Evolutionary conservation across 306 rosid genomes (phyloP), one percentile per base, ranked within the genome.

Genomic region (Biancaea sappan): DNA sequence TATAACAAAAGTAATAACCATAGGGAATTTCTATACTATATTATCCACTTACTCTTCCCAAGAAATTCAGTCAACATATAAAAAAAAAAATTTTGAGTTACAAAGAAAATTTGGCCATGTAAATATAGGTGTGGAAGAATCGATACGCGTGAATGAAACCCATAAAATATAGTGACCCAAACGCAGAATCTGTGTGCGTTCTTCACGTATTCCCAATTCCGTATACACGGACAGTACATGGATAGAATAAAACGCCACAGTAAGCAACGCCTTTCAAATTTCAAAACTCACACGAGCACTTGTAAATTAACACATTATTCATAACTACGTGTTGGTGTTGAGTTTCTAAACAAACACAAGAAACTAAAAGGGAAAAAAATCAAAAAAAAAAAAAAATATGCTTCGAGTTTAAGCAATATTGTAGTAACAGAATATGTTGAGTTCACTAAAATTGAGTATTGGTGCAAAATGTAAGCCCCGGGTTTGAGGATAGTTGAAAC

Each of bases 171-270:
- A 34, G 51, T 54, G 13, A 1, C 56, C 34, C 25, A 35, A 35
- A 16, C 14, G 37, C 71, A 25, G 63, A 62, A 24, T 50, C 41
- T 4, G 69, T 0, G 63, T 35, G 73, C 64, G 1, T 12, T 52
- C 46, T 25, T 38, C 79, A 64, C 73, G 47, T 31, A 53, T 38
- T 40, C 66, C 50, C 1, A 76, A 18, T 41, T 66, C 74, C 74
- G 51, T 76, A 76, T 53, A 28, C 79, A 66, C 47, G 60, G 68
- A 66, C n/a, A 44, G 66, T 75, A 56, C 74, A 56, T 66, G 48
- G 68, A 76, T 54, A 76, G 80, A 43, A 57, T 54, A 66, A 66
- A 66, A 34, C 74, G 74, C 74, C 74, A 13, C 14, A 26, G 56
- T 16, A 16, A 41, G 50, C 21, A 57, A 66, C 29, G 73, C 37